phyloP scores from a whole-genome alignment of 225 moss, liverwort and hornwort genomes.

The Bryum argenteum region DNA sequence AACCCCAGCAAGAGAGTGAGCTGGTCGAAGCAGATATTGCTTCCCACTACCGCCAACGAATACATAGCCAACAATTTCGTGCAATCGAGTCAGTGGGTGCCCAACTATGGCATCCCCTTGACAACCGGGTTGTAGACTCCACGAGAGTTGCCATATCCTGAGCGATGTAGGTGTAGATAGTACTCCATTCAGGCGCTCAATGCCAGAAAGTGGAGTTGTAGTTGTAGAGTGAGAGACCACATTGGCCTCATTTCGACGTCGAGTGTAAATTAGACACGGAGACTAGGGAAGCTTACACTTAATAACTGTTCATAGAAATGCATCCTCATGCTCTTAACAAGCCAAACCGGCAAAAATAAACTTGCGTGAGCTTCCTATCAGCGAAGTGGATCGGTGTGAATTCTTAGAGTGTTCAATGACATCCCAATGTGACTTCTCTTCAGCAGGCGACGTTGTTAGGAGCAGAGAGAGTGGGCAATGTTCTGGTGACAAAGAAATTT shows the following conservation, averaged over 20 bases:
- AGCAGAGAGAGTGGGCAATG: neutral
- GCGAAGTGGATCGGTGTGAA: neutral
- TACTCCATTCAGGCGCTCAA: too few relatives aligned
- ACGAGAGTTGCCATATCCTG: too few relatives aligned
- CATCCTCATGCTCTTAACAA: constrained; percentile 1
- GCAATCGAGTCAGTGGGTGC: constrained; percentile 36
- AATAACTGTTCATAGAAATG: constrained; percentile 11
- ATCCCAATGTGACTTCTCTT: neutral
- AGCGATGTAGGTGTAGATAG: too few relatives aligned
- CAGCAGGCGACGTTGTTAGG: neutral
- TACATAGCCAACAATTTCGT: constrained; percentile 56
- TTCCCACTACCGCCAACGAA: constrained; percentile 16
- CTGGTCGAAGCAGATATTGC: constrained; percentile 52
- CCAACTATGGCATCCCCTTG: constrained; percentile 31
- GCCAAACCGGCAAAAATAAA: constrained; percentile 23
- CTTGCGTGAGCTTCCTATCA: constrained; percentile 18
- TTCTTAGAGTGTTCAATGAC: too few relatives aligned
- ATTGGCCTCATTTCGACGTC: constrained; percentile 30
- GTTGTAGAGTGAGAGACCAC: constrained; percentile 17
- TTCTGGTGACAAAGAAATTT: too few relatives aligned
- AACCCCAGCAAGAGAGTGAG: constrained; percentile 26
- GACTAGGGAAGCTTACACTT: neutral
- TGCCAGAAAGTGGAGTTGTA: too few relatives aligned
- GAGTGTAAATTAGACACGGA: constrained; percentile 21
- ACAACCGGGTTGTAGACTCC: constrained; percentile 24